Evolutionary conservation across 352 stramenopile species (phyloP), one percentile per base, ranked within the genome.

Genomic region (Phytopythium chamaehyphon): DNA sequence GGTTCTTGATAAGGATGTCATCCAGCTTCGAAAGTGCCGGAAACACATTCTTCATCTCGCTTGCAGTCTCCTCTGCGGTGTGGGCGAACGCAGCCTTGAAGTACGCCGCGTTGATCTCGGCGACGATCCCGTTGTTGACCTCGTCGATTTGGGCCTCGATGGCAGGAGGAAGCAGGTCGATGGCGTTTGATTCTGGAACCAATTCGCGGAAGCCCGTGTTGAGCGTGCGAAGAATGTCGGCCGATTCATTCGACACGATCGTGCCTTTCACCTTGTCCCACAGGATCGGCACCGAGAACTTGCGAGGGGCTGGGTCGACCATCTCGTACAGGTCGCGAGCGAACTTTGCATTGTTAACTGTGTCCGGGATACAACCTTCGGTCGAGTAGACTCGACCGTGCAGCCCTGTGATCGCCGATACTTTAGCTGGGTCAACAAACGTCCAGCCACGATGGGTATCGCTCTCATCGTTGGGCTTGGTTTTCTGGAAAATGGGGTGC

Each of bases 171-270:
- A 73, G 72, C n/a, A 90, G 42, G 36, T 82, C 60, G 12, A 67
- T 66, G 31, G 40, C 49, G 39, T 50, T 64, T 42, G 54, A 61
- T 11, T 28, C 19, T 19, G 65, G 35, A 26, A 63, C 54, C 4
- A 69, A 52, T 21, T 72, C 60, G 39, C 79, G 67, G 37, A 85
- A 83, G 12, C 54, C 70, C 16, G 38, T 55, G 50, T 65, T 59
- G 11, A 96, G 51, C 50, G 89, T 80, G 36, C 78, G 68, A 31
- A 95, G 68, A 50, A 95, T 92, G 16, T 67, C 55, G 36, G 67
- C 73, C 31, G 72, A 88, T 60, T 95, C 79, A 55, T 91, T 93
- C 28, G 63, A 86, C 7, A 96, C 77, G 56, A 95, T 94, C 24
- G 65, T 73, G 8, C 69, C 45, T 21, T 52, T 69, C 64, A 76